Percentiles rank a stretch among this genome's conserved stretches.
Evolutionary conservation across 2,329 filamentous ascomycete species (phyloP).

Genomic region (Paramyrothecium sp.): DNA sequence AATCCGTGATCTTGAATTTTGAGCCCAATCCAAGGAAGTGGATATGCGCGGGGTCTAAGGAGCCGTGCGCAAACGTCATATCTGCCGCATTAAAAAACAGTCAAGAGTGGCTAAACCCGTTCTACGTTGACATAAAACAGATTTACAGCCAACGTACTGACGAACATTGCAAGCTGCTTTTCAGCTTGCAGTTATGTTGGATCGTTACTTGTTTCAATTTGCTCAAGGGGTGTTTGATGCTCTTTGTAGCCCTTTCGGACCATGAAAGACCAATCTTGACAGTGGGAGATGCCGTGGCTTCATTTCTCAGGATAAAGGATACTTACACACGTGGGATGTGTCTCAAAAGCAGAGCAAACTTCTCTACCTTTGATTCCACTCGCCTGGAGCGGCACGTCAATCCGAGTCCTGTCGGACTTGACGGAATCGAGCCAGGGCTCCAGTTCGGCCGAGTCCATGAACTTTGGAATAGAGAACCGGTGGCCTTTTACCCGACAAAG

Average conservation of each 20-base stretch:
- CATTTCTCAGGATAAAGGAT: constrained; percentile 10
- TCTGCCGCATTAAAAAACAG: neutral
- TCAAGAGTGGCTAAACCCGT: neutral
- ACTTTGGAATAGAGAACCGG: too few species aligned
- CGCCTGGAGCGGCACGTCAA: too few species aligned
- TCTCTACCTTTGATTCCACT: too few species aligned
- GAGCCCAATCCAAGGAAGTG: neutral
- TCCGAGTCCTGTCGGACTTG: too few species aligned
- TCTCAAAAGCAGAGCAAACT: constrained; percentile 4
- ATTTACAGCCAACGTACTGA: neutral
- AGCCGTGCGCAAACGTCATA: neutral
- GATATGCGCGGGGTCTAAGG: neutral
- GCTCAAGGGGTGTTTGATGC: constrained; percentile 2
- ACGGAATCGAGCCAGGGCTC: too few species aligned
- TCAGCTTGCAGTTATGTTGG: neutral
- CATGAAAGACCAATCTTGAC: constrained; percentile 14
- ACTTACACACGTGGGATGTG: constrained; percentile 14
- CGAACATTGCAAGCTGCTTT: neutral
- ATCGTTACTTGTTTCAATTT: constrained; percentile 6
- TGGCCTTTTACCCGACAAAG: too few species aligned
- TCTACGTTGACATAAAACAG: neutral
- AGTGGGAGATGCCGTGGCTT: constrained; percentile 14
- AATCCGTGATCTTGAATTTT: too few species aligned
- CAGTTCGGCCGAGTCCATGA: too few species aligned
- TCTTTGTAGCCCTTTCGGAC: constrained; percentile 7